These are phyloP conservation scores for Hericium coralloides DNA, from an alignment of 768 basidiomycete genomes.

Conservation along the genomic window DNA sequence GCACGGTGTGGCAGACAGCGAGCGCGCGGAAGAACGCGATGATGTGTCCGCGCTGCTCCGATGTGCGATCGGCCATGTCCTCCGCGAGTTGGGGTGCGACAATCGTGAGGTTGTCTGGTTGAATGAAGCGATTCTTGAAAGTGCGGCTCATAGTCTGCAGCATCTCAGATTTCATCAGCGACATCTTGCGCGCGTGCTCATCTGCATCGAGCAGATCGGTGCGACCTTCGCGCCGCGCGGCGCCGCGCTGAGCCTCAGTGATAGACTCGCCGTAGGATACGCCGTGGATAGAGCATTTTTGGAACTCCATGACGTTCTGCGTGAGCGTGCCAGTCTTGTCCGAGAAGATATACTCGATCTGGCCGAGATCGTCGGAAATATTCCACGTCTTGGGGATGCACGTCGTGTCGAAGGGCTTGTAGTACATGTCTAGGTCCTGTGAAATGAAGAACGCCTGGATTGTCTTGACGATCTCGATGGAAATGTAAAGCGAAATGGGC, in stretches of 20 bases:
- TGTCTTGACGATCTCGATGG: slow-evolving; percentile 97
- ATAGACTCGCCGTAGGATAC: slow-evolving; percentile 86
- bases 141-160: slow-evolving; percentile 57
- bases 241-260: slow-evolving; percentile 92
- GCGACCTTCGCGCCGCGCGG: slow-evolving; percentile 74
- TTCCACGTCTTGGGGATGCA: slow-evolving; percentile 98
- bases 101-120: slow-evolving; percentile 74
- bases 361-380: slow-evolving; percentile 96
- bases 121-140: slow-evolving; percentile 86
- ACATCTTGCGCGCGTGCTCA: slow-evolving; percentile 62
- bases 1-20: slow-evolving; percentile 88
- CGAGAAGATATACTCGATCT: slow-evolving; percentile 92
- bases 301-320: slow-evolving; percentile 98
- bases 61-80: slow-evolving; percentile 55
- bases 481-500: slow-evolving; percentile 92
- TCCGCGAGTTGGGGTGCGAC: slow-evolving; percentile 80
- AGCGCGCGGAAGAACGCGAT: slow-evolving; percentile 90
- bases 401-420: slow-evolving; percentile 72
- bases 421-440: slow-evolving; percentile 96
- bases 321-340: slow-evolving; percentile 97
- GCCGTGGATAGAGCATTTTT: slow-evolving; percentile 85
- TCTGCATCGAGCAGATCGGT: slow-evolving; percentile 56
- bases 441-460: slow-evolving; percentile 96
- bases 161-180: slow-evolving; percentile 67
- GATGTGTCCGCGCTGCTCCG: slow-evolving; percentile 55